Evolutionary conservation across 106 monocot genomes (phyloP), one percentile per base, ranked within the genome.

Genomic region (Amphibolis antarctica): DNA sequence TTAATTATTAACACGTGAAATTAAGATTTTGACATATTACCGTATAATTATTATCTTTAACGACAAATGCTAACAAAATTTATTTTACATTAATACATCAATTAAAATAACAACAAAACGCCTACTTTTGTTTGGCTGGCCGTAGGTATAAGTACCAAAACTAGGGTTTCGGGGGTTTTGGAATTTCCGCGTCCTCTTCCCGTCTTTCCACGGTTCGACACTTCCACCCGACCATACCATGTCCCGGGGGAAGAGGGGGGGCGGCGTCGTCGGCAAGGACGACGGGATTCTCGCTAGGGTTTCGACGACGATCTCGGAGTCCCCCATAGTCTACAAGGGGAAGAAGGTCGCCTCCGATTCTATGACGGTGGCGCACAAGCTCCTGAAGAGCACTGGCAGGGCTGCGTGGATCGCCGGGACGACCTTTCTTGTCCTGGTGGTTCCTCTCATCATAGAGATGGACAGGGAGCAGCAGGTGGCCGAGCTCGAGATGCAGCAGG

Each of bases 371-470:
- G 86, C 75, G 44, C 69, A 84, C 75, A 81, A 82, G 75, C 83
- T 86, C 46, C 70, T 82, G 9, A 63, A 81, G 75, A 92, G 86
- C 77, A 86, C 86, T 12, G 92, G 86, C 23, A 66, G 64, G 19
- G 92, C 92, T 4, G 92, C 92, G 1, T 92, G 92, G 92, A 79
- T 86, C 46, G 83, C 84, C 10, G 92, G 92, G 1, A 92, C 92
- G 36, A 86, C 92, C 10, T 86, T 86, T 75, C 79, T 92, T 24
- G 28, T 92, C 42, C 83, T 92, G 19, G 81, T 75, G 9, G 79
- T 92, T 23, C 92, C 92, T 23, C 84, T 92, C 50, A 84, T 92
- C 45, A 77, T 86, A 55, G 86, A 77, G 79, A 86, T 84, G 92
- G 86, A 86, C 46, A 81, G 81, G 10, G 92, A 92, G 60, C 81